phyloP scores from a whole-genome alignment of 1,284 basidiomycete species.

The Naganishia sp. region DNA sequence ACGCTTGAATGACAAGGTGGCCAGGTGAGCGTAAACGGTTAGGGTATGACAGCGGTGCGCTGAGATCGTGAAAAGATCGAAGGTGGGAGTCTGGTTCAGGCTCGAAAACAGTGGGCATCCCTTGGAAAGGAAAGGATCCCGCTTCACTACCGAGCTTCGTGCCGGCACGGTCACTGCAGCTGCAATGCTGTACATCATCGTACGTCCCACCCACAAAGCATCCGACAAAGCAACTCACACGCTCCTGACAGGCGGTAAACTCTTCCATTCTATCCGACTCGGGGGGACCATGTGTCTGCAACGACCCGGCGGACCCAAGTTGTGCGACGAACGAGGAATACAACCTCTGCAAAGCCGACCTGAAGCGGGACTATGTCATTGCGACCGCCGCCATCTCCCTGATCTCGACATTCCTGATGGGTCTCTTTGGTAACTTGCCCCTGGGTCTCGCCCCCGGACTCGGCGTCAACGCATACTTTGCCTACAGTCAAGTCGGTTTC shows the following conservation, averaged over 20 bases:
- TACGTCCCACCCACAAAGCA: slow-evolving; percentile 9
- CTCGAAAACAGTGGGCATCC: slow-evolving; percentile 78
- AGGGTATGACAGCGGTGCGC: neutral
- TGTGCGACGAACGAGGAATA: slow-evolving; percentile 64
- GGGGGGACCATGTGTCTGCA: slow-evolving; percentile 80
- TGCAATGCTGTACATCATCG: slow-evolving; percentile 51
- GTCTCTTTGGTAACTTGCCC: slow-evolving; percentile 77
- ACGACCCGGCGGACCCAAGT: slow-evolving; percentile 49
- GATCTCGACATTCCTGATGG: slow-evolving; percentile 77
- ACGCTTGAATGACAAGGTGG: slow-evolving; percentile 57
- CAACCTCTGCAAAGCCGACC: slow-evolving; percentile 65
- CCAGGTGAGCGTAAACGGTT: slow-evolving; percentile 58
- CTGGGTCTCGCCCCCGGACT: slow-evolving; percentile 70
- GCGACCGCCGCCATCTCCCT: slow-evolving; percentile 73
- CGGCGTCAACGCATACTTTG: slow-evolving; percentile 84
- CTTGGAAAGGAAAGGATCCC: slow-evolving; percentile 70
- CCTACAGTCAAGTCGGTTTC: slow-evolving; percentile 83
- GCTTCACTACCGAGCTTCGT: slow-evolving; percentile 78
- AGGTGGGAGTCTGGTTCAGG: slow-evolving; percentile 75
- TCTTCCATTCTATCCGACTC: slow-evolving; percentile 68
- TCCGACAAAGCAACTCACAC: slow-evolving; percentile 27
- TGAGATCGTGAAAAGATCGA: too few relatives aligned
- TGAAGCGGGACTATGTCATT: slow-evolving; percentile 63
- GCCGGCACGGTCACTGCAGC: slow-evolving; percentile 82
- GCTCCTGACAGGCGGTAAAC: slow-evolving; percentile 38